Percentiles rank a stretch among this genome's conserved stretches.
Evolutionary conservation across 2,329 filamentous ascomycete species (phyloP).

Genomic region (Cladosporium sphaerospermum): DNA sequence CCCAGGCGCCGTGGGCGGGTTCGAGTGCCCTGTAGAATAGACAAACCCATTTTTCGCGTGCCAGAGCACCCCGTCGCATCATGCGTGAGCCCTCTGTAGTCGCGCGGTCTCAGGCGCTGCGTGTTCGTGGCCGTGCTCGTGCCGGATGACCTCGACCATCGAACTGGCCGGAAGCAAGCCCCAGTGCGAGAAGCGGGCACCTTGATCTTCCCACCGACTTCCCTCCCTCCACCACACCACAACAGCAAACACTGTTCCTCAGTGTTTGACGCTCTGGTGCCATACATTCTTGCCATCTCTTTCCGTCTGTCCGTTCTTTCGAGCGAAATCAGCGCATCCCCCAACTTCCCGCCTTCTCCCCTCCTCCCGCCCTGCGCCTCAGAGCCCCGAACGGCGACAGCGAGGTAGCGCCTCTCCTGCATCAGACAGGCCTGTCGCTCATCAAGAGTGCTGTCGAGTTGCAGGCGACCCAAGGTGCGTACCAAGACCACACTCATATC

Average conservation of each 20-base stretch:
- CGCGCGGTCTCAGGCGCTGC: conserved; percentile 1
- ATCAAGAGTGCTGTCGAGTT: conserved; percentile 19
- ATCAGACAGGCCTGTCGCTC: conserved; percentile 18
- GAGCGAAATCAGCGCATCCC: conserved; percentile 7
- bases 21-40: not conserved
- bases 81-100: conserved; percentile 1
- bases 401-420: conserved; percentile 21
- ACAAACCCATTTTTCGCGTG: not conserved
- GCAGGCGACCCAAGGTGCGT: conserved; percentile 25
- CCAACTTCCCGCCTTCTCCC: not conserved
- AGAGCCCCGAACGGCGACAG: conserved; percentile 17
- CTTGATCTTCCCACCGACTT: conserved; percentile 12
- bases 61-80: not conserved
- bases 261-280: not conserved
- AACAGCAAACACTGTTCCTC: conserved; percentile 4
- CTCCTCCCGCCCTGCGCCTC: conserved; percentile 7
- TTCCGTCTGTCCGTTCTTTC: not conserved
- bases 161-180: conserved; percentile 7
- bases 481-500: conserved; percentile 10
- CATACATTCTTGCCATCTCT: conserved; percentile 6
- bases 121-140: conserved; percentile 1
- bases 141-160: conserved; percentile 11
- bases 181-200: conserved; percentile 7
- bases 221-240: conserved; percentile 6
- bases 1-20: not conserved